Conservation (phyloP, 192 early-diverging fungal species). For the Mortierella claussenii region DNA sequence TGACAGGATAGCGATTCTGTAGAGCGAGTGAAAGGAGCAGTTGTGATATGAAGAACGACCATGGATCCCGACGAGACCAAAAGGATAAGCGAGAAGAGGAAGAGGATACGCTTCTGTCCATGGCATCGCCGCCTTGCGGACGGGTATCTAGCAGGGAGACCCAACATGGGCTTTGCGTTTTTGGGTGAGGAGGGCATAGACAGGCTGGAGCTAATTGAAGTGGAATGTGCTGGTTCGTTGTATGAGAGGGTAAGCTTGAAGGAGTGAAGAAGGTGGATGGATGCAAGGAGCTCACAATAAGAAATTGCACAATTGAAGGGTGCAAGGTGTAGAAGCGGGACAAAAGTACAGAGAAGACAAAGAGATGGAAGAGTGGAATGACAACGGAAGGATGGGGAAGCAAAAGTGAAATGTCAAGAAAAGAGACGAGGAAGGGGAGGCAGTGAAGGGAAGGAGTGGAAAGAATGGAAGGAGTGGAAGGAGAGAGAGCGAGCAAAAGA, state of each 20-base stretch:
- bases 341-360: no score
- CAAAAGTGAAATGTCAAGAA: not conserved
- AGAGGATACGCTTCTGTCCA: slow-evolving; percentile 30
- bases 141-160: slow-evolving; percentile 27
- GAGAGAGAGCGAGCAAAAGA: not conserved
- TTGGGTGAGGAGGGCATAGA: slow-evolving; percentile 50
- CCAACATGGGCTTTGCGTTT: slow-evolving; percentile 17
- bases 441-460: not conserved
- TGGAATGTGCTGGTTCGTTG: no score
- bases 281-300: no score
- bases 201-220: no score
- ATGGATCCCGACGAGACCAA: slow-evolving; percentile 48
- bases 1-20: slow-evolving; percentile 22
- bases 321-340: no score
- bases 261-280: no score
- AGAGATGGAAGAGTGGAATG: no score
- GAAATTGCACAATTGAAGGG: no score
- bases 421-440: not conserved
- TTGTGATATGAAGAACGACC: slow-evolving; percentile 41
- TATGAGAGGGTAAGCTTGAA: no score
- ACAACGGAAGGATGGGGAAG: not conserved
- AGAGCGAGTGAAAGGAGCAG: slow-evolving; percentile 11
- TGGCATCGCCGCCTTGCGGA: slow-evolving; percentile 33
- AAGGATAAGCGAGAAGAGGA: slow-evolving; percentile 39
- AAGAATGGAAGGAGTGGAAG: not conserved